phyloP scores from a whole-genome alignment of 2,329 filamentous ascomycete genomes.

The Alternaria sp. region DNA sequence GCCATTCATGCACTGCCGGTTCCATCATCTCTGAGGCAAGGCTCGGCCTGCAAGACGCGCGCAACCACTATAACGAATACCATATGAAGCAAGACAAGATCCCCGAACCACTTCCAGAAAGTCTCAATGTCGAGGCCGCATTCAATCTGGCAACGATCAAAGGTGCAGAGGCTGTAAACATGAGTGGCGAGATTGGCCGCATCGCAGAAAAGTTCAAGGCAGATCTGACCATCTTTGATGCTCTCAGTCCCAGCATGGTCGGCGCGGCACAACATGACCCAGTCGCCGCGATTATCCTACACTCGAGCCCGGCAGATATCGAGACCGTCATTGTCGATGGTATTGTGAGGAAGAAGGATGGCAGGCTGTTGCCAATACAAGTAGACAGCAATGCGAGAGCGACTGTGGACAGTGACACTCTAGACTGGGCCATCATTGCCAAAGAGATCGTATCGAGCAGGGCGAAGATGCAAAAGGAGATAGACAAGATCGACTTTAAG shows the following conservation, averaged over 20 bases:
- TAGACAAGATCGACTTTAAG: slow-evolving; percentile 42
- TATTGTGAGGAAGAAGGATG: slow-evolving; percentile 50
- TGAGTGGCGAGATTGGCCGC: slow-evolving; percentile 56
- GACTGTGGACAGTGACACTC: slow-evolving; percentile 14
- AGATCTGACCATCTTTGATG: slow-evolving; percentile 61
- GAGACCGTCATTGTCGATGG: slow-evolving; percentile 58
- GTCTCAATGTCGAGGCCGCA: slow-evolving; percentile 52
- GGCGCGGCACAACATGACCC: slow-evolving; percentile 54
- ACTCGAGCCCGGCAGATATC: slow-evolving; percentile 54
- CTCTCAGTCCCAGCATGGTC: slow-evolving; percentile 53
- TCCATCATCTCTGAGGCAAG: slow-evolving; percentile 59
- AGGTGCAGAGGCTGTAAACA: slow-evolving; percentile 55
- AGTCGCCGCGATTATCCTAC: slow-evolving; percentile 55
- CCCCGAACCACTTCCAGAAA: slow-evolving; percentile 58
- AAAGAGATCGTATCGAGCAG: slow-evolving; percentile 40
- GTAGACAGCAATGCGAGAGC: slow-evolving; percentile 32
- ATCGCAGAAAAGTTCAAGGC: slow-evolving; percentile 59
- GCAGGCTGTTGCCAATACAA: slow-evolving; percentile 39
- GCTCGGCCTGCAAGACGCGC: slow-evolving; percentile 61
- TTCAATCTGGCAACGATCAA: slow-evolving; percentile 62
- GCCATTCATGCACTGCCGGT: slow-evolving; percentile 61
- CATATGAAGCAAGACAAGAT: slow-evolving; percentile 55
- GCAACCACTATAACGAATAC: slow-evolving; percentile 55
- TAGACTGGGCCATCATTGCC: slow-evolving; percentile 47
- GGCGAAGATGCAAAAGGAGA: slow-evolving; percentile 40